Conservation (phyloP, 148 eudicot genomes). For the Camellia japonica region DNA sequence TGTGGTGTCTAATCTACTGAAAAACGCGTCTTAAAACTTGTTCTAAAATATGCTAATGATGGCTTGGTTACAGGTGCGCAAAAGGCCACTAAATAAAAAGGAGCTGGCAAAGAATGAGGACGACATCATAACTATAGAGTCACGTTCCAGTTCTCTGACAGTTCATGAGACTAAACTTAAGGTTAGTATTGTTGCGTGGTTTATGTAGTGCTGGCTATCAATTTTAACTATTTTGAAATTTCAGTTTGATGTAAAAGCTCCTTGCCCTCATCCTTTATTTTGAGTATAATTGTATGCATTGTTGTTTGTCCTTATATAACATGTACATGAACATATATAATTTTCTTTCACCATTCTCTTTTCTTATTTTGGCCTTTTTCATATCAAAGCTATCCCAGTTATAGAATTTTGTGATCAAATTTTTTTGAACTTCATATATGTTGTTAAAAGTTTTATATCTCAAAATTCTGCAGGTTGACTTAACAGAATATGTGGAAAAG, state of each 20-base stretch:
- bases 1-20: neutral
- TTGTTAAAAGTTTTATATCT: neutral
- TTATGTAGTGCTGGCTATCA: constrained; percentile 19
- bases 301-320: neutral
- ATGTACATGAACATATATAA: neutral
- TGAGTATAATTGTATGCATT: neutral
- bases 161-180: constrained; percentile 96
- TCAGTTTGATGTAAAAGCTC: neutral
- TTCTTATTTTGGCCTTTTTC: neutral
- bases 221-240: neutral
- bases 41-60: neutral
- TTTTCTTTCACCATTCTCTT: neutral
- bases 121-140: constrained; percentile 69
- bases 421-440: neutral
- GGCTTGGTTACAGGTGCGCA: constrained; percentile 68
- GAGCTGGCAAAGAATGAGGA: constrained; percentile 91
- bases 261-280: neutral
- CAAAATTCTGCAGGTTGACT: constrained; percentile 71
- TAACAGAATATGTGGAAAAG: constrained; percentile 88
- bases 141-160: constrained; percentile 57
- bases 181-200: constrained; percentile 33
- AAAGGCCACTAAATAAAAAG: constrained; percentile 91
- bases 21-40: neutral
- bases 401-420: neutral
- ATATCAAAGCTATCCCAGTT: neutral